phyloP scores from a whole-genome alignment of 1,284 basidiomycete species.

The Cutaneotrichosporon dermatis region DNA sequence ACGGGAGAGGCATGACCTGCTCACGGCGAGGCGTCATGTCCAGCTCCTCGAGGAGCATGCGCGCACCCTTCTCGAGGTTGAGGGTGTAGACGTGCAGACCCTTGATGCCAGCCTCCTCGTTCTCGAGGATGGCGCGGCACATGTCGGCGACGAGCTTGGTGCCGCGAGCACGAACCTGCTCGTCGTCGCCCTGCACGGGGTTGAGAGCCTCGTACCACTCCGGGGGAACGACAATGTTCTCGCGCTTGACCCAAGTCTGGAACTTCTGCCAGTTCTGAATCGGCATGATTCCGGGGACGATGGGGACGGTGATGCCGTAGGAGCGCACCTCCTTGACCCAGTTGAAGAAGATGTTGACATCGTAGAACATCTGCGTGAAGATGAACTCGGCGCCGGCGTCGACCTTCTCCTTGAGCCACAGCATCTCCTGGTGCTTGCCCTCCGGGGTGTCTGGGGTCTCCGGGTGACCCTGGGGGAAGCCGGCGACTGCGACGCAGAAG shows the following conservation, averaged over 20 bases:
- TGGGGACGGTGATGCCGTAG: slow-evolving; percentile 86
- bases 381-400: slow-evolving; percentile 95
- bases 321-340: slow-evolving; percentile 81
- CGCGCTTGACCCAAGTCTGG: slow-evolving; percentile 81
- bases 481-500: slow-evolving; percentile 90
- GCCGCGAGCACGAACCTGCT: slow-evolving; percentile 82
- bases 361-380: slow-evolving; percentile 96
- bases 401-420: slow-evolving; percentile 83
- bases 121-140: slow-evolving; percentile 71
- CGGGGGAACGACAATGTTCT: slow-evolving; percentile 78
- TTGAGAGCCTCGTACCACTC: slow-evolving; percentile 74
- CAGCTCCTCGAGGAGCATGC: slow-evolving; percentile 83
- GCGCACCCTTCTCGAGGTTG: slow-evolving; percentile 94
- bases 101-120: slow-evolving; percentile 69
- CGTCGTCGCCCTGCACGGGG: slow-evolving; percentile 85
- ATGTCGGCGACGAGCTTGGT: slow-evolving; percentile 83
- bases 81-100: slow-evolving; percentile 97
- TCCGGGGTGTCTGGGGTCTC: slow-evolving; percentile 57
- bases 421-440: slow-evolving; percentile 61
- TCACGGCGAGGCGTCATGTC: slow-evolving; percentile 78
- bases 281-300: slow-evolving; percentile 88
- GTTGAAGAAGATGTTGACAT: slow-evolving; percentile 73
- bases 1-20: slow-evolving; percentile 82
- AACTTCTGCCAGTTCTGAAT: slow-evolving; percentile 99
- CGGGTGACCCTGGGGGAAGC: slow-evolving; percentile 71